Conservation (phyloP, 352 stramenopile genomes). For the Phytopythium boreale region DNA sequence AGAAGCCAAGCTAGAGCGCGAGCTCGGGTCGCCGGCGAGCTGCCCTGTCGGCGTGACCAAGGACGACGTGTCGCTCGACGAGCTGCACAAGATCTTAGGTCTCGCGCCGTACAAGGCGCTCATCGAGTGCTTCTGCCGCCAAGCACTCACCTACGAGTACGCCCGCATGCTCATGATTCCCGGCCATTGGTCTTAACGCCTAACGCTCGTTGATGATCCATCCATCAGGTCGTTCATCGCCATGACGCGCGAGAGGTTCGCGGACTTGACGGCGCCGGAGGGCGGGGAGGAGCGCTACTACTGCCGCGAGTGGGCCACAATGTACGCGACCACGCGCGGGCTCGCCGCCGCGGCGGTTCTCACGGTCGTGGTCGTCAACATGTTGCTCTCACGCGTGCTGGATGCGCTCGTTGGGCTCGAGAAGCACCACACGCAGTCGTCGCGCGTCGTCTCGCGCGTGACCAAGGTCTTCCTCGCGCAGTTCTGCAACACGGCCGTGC, state of each 20-base stretch:
- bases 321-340: constrained; percentile 64
- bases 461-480: constrained; percentile 78
- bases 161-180: constrained; percentile 1
- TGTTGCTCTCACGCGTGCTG: constrained; percentile 60
- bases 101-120: constrained; percentile 68
- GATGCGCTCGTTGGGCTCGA: constrained; percentile 69
- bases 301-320: constrained; percentile 69
- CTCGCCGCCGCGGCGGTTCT: constrained; percentile 62
- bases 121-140: constrained; percentile 82
- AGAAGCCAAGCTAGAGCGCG: constrained; percentile 63
- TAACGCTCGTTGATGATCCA: neutral
- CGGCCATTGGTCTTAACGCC: neutral
- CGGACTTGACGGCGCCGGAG: constrained; percentile 31
- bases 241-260: constrained; percentile 62
- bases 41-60: constrained; percentile 58
- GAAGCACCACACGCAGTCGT: constrained; percentile 77
- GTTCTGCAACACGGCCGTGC: constrained; percentile 79
- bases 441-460: constrained; percentile 65
- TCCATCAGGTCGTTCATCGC: constrained; percentile 41
- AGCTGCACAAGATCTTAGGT: constrained; percentile 45
- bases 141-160: constrained; percentile 39
- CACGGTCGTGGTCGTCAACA: constrained; percentile 69
- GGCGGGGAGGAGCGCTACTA: constrained; percentile 28
- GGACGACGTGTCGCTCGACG: constrained; percentile 66
- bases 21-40: constrained; percentile 63